A percentile compares a stretch with the other conserved stretches of the same genome.
Evolutionary conservation across 345 rosid species (phyloP).

Genomic region (Chamaenerion angustifolium): DNA sequence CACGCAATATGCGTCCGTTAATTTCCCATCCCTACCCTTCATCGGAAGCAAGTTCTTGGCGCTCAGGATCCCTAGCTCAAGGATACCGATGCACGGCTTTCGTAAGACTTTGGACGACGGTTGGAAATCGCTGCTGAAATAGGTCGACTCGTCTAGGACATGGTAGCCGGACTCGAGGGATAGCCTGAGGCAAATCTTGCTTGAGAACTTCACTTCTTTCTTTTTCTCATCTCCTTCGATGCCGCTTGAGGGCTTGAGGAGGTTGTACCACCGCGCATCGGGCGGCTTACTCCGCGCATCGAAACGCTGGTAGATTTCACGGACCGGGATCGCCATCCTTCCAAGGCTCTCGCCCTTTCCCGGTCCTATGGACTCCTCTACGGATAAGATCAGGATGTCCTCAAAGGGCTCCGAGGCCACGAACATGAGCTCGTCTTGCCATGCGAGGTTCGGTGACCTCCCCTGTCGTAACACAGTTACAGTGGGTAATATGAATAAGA

Average conservation of each 20-base stretch:
- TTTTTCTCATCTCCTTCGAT: slow-evolving; percentile 40
- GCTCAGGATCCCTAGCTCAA: slow-evolving; percentile 74
- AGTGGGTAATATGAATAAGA: too few species aligned
- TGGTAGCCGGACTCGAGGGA: slow-evolving; percentile 89
- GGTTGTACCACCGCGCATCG: slow-evolving; percentile 62
- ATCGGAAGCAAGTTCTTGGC: slow-evolving; percentile 73
- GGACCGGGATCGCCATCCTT: slow-evolving; percentile 31
- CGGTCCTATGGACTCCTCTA: slow-evolving; percentile 59
- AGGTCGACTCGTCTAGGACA: slow-evolving; percentile 88
- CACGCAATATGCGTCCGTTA: slow-evolving; percentile 84
- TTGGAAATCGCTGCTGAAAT: slow-evolving; percentile 89
- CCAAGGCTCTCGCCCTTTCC: slow-evolving; percentile 77
- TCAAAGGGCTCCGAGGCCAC: slow-evolving; percentile 92
- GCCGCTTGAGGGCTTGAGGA: slow-evolving; percentile 33
- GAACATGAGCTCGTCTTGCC: slow-evolving; percentile 83
- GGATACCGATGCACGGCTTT: slow-evolving; percentile 62
- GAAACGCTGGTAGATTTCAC: slow-evolving; percentile 31
- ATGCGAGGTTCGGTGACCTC: slow-evolving; percentile 46
- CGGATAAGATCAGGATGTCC: slow-evolving; percentile 50
- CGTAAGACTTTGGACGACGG: slow-evolving; percentile 75
- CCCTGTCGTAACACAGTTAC: too few species aligned
- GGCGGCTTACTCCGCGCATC: slow-evolving; percentile 37
- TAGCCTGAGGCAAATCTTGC: slow-evolving; percentile 50
- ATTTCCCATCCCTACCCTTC: slow-evolving; percentile 70
- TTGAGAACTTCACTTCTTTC: slow-evolving; percentile 75